These are phyloP conservation scores for Pseudocohnilembus persalinus DNA, from an alignment of 169 alveolate genomes.

Conservation along the genomic window DNA sequence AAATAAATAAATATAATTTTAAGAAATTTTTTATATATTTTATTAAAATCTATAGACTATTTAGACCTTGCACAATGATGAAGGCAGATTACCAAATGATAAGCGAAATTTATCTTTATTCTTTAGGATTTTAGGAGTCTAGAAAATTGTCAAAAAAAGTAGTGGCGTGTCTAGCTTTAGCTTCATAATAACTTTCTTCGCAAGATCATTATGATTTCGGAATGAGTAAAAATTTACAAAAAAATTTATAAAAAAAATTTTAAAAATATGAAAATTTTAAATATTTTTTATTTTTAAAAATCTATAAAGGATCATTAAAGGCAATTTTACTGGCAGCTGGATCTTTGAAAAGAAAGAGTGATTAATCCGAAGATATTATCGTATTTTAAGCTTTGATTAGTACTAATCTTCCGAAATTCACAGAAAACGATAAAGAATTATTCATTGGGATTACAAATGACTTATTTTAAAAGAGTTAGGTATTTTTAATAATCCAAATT, in stretches of 20 bases:
- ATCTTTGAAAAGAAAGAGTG: conserved; percentile 76
- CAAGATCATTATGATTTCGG: conserved; percentile 93
- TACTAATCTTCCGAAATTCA: conserved; percentile 91
- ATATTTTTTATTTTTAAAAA: not conserved
- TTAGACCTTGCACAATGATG: conserved; percentile 96
- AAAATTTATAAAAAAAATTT: conserved; percentile 37
- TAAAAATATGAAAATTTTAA: not conserved
- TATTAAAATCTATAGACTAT: conserved; percentile 43
- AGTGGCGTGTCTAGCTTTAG: conserved; percentile 85
- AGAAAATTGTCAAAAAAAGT: conserved; percentile 90
- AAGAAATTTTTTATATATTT: no score
- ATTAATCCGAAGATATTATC: conserved; percentile 75
- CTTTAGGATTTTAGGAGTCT: conserved; percentile 92
- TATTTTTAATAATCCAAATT: not conserved
- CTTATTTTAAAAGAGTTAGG: conserved; percentile 66
- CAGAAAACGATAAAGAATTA: conserved; percentile 87
- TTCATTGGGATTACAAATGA: conserved; percentile 90
- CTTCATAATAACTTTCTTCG: conserved; percentile 91
- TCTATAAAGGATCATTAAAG: conserved; percentile 88
- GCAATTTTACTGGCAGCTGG: conserved; percentile 92
- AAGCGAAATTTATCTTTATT: conserved; percentile 92
- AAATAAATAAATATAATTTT: no score
- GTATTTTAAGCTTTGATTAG: conserved; percentile 87
- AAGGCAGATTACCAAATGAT: conserved; percentile 94
- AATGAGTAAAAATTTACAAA: not conserved